Percentiles rank a stretch among this genome's conserved stretches.
Conservation (phyloP, 805 yeast species). For the Nakazawaea ishiwadae region DNA sequence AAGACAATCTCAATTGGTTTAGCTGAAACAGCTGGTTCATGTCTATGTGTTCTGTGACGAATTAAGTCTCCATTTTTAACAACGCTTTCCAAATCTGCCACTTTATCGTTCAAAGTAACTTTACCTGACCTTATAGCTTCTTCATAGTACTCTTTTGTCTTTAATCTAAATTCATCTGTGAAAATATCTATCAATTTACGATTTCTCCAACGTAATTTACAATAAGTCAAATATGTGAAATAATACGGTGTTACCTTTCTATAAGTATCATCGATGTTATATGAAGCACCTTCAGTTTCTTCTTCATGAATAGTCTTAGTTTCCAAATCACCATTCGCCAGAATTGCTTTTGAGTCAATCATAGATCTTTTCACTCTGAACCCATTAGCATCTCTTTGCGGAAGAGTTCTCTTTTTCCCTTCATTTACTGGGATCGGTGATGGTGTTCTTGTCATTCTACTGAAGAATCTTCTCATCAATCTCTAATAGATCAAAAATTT, state of each 20-base stretch:
- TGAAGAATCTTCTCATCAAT: slow-evolving; percentile 1
- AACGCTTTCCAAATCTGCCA: slow-evolving; percentile 59
- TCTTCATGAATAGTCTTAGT: slow-evolving; percentile 40
- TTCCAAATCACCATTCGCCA: no score
- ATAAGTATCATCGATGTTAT: slow-evolving; percentile 52
- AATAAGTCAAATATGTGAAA: slow-evolving; percentile 85
- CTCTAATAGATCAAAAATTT: neutral
- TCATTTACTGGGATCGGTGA: neutral
- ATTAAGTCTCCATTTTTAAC: slow-evolving; percentile 82
- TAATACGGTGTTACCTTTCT: slow-evolving; percentile 80
- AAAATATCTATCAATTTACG: slow-evolving; percentile 79
- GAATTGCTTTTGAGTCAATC: no score
- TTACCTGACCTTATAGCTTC: slow-evolving; percentile 54
- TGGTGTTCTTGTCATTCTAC: slow-evolving; percentile 1
- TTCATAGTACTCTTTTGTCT: slow-evolving; percentile 61
- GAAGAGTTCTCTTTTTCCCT: slow-evolving; percentile 13
- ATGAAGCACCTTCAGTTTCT: slow-evolving; percentile 54
- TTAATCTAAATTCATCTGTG: slow-evolving; percentile 77
- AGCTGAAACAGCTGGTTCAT: slow-evolving; percentile 80
- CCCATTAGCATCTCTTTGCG: slow-evolving; percentile 39
- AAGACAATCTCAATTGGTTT: slow-evolving; percentile 58
- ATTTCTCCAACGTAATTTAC: slow-evolving; percentile 90
- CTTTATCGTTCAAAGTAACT: slow-evolving; percentile 65
- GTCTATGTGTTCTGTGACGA: slow-evolving; percentile 75
- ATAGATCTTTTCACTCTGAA: slow-evolving; percentile 39